Evolutionary conservation across 2,329 filamentous ascomycete genomes (phyloP).

Genomic region (Penicillium concentricum): DNA sequence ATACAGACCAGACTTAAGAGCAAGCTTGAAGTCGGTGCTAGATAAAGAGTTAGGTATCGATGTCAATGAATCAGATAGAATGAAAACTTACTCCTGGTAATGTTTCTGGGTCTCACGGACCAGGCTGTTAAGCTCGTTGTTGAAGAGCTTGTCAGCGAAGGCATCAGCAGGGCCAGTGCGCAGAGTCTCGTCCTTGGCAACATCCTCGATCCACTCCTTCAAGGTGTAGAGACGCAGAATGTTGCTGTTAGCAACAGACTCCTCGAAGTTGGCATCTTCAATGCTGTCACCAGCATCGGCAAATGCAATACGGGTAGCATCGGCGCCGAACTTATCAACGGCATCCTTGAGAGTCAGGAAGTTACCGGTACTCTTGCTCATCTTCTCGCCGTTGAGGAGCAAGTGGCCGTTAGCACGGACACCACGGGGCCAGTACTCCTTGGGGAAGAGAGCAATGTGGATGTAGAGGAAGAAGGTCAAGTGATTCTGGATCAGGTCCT

Average conservation of each 20-base stretch:
- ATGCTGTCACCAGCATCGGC: constrained; percentile 94
- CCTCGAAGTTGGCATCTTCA: constrained; percentile 95
- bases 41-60: constrained; percentile 15
- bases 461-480: constrained; percentile 95
- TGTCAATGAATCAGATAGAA: neutral
- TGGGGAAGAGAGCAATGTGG: constrained; percentile 83
- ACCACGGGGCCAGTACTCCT: constrained; percentile 82
- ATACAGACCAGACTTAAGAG: constrained; percentile 83
- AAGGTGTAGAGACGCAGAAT: constrained; percentile 81
- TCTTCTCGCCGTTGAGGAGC: constrained; percentile 95
- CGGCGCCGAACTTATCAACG: constrained; percentile 88
- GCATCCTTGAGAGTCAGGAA: constrained; percentile 89
- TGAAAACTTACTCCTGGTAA: constrained; percentile 63
- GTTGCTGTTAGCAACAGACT: constrained; percentile 87
- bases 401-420: constrained; percentile 91
- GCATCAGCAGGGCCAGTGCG: constrained; percentile 71
- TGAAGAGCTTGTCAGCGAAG: constrained; percentile 85
- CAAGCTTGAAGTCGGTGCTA: constrained; percentile 76
- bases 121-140: constrained; percentile 86
- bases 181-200: constrained; percentile 70
- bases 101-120: constrained; percentile 75
- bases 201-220: constrained; percentile 90
- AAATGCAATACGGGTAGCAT: constrained; percentile 85
- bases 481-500: constrained; percentile 91
- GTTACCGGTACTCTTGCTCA: constrained; percentile 97